Evolutionary conservation across 345 rosid genomes (phyloP).

Genomic region (Moricandia moricandioides): DNA sequence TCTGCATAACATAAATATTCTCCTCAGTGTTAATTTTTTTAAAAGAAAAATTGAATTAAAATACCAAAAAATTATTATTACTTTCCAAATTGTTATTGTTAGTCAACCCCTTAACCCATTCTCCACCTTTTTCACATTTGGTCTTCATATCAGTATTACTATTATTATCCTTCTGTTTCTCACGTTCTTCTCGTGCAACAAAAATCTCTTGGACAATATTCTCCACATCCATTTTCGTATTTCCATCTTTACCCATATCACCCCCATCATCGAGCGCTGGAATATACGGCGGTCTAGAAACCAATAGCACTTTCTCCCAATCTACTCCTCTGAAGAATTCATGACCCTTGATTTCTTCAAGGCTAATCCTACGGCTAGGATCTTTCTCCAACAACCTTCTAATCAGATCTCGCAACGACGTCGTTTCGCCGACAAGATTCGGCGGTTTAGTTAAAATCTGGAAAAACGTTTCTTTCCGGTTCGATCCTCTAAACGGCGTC

Average conservation of each 20-base stretch:
- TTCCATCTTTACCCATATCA: slow-evolving; percentile 18
- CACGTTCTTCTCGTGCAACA: slow-evolving; percentile 14
- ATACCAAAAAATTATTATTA: slow-evolving; percentile 27
- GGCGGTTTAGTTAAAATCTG: slow-evolving; percentile 53
- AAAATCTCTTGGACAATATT: slow-evolving; percentile 57
- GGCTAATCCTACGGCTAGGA: slow-evolving; percentile 54
- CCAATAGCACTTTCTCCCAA: slow-evolving; percentile 53
- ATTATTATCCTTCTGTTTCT: neutral
- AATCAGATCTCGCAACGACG: slow-evolving; percentile 67
- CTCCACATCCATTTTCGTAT: slow-evolving; percentile 55
- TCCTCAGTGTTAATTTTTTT: neutral
- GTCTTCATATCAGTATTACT: neutral
- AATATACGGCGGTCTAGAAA: slow-evolving; percentile 70
- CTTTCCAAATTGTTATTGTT: slow-evolving; percentile 14
- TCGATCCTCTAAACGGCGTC: slow-evolving; percentile 74
- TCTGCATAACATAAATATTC: neutral
- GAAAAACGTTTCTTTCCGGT: slow-evolving; percentile 70
- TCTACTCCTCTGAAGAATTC: slow-evolving; percentile 56
- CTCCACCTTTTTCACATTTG: slow-evolving; percentile 3
- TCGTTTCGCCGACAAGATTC: slow-evolving; percentile 63
- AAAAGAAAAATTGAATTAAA: slow-evolving; percentile 3
- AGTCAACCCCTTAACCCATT: slow-evolving; percentile 33
- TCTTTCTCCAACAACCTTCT: slow-evolving; percentile 61
- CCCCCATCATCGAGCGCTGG: slow-evolving; percentile 37
- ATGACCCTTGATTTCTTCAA: slow-evolving; percentile 66